Conservation (phyloP, 768 basidiomycete species). For the Boletales sp. region DNA sequence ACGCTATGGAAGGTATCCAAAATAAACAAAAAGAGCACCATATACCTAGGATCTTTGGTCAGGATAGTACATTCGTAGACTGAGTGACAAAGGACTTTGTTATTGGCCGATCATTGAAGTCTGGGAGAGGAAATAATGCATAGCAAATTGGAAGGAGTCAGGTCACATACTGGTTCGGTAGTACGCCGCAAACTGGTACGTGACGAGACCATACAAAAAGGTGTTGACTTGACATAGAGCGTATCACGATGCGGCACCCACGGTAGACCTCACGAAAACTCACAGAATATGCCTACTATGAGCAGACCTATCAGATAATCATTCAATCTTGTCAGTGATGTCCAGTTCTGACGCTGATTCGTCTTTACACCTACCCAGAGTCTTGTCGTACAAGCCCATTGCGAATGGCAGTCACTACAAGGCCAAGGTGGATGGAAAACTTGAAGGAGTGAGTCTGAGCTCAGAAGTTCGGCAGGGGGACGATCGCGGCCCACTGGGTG, state of each 20-base stretch:
- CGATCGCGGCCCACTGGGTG: too few relatives aligned
- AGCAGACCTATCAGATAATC: slow-evolving; percentile 7
- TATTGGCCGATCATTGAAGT: slow-evolving; percentile 10
- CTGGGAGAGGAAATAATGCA: neutral
- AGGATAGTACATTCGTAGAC: neutral
- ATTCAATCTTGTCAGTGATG: too few relatives aligned
- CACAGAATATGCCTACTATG: slow-evolving; percentile 13
- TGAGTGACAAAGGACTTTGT: neutral
- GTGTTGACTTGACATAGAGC: slow-evolving; percentile 10
- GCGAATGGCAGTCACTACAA: too few relatives aligned
- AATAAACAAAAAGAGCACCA: slow-evolving; percentile 12
- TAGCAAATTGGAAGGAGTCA: neutral
- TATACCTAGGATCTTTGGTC: neutral
- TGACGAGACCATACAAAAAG: slow-evolving; percentile 38
- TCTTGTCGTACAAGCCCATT: too few relatives aligned
- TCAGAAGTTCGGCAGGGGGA: too few relatives aligned
- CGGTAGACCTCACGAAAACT: neutral
- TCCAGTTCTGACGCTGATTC: too few relatives aligned
- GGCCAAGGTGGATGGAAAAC: too few relatives aligned
- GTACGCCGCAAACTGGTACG: slow-evolving; percentile 40
- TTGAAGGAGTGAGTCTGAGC: too few relatives aligned
- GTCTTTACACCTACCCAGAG: too few relatives aligned
- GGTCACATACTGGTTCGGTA: slow-evolving; percentile 16
- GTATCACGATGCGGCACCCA: neutral
- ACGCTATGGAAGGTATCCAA: slow-evolving; percentile 14